Evolutionary conservation across 2,329 filamentous ascomycete species (phyloP), one percentile per base, ranked within the genome.

Genomic region (Aspergillus uvarum): DNA sequence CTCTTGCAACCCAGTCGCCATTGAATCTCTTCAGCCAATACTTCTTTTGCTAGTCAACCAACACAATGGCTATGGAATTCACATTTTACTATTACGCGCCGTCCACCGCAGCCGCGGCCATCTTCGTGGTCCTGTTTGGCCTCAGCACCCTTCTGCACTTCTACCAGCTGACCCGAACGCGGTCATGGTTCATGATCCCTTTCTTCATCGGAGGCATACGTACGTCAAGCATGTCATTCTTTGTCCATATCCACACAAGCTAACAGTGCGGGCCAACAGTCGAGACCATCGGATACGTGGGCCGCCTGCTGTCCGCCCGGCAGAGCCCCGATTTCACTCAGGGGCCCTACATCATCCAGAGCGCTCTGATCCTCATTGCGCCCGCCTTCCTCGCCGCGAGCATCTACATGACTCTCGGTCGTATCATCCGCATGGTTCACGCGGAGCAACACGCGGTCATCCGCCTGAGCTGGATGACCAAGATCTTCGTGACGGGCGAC

Each of bases 211-310:
- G 77, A 11, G 70, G 71, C 32, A 52, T 73, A n/a, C 68, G 76
- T 78, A 68, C 54, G 75, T 63, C 29, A 21, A 48, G 5, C 5
- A 26, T 11, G 19, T 12, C 2, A 24, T 6, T 5, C 44, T 22
- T 22, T 29, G 16, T 11, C 7, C 11, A 3, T 8, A 6, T 26
- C 14, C 12, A 24, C 1, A 14, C 5, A 29, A 44, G 6, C 6
- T 47, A 11, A 31, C 21, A 19, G 21, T 48, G 42, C 24, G 7
- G 21, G 26, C 6, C 29, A 31, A 22, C 38, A 83, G 81, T 84
- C 67, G 81, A 85, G 65, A 69, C 74, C 0, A 72, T 85, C 21
- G 84, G 83, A 16, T 85, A 85, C 65, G 68, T 82, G 44, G 81
- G 79, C 12, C 80, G 84, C 56, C 71, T 79, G 4, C 64, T 82